phyloP scores from a whole-genome alignment of 768 basidiomycete species.

The Lactifluus piperatus region DNA sequence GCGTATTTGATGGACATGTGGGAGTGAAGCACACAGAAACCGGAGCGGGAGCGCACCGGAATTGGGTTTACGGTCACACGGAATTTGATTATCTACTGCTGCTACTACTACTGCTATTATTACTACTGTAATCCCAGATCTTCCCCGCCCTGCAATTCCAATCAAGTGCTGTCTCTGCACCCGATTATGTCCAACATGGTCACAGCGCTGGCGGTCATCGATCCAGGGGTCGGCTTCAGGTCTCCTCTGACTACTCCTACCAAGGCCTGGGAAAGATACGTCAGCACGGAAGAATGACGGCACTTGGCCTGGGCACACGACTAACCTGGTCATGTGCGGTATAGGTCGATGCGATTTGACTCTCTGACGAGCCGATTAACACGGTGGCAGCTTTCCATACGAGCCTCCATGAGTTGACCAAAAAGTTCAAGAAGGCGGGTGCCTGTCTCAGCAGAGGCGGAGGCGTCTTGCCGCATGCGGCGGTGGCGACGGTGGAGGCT shows the following conservation, averaged over 20 bases:
- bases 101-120: neutral
- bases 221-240: neutral
- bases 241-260: neutral
- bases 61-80: too few relatives aligned
- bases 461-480: slow-evolving; percentile 20
- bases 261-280: neutral
- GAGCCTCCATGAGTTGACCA: slow-evolving; percentile 61
- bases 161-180: neutral
- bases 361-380: slow-evolving; percentile 48
- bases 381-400: slow-evolving; percentile 70
- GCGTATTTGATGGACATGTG: slow-evolving; percentile 59
- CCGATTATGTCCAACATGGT: neutral
- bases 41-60: too few relatives aligned
- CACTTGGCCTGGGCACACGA: neutral
- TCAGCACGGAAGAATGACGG: slow-evolving; percentile 3
- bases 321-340: slow-evolving; percentile 17
- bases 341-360: slow-evolving; percentile 30
- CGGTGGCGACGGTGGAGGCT: slow-evolving; percentile 27
- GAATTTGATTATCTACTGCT: too few relatives aligned
- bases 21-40: too few relatives aligned
- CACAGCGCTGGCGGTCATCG: slow-evolving; percentile 9
- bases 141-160: slow-evolving; percentile 1
- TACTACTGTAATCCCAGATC: neutral
- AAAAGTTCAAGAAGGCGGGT: slow-evolving; percentile 58
- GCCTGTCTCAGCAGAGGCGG: slow-evolving; percentile 28